A percentile compares a stretch with the other conserved stretches of the same genome.
These are phyloP conservation scores for Cryptosporidium meleagridis DNA, from an alignment of 169 alveolate genomes.

Conservation along the genomic window DNA sequence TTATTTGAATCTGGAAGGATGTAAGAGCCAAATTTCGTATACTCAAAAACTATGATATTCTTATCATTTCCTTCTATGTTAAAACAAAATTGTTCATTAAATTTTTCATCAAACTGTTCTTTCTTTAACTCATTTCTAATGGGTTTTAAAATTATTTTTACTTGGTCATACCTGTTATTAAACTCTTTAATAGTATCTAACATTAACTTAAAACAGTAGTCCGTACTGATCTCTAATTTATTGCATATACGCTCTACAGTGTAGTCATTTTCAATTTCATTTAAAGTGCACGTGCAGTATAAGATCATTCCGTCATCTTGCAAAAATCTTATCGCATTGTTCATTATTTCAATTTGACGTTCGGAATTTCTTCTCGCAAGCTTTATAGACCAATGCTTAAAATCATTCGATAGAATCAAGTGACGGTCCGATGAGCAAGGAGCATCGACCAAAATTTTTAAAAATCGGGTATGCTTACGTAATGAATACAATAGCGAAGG, in stretches of 20 bases:
- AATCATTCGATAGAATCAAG: constrained; percentile 46
- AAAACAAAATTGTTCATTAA: background rate
- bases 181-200: background rate
- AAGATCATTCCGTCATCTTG: constrained; percentile 80
- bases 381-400: constrained; percentile 76
- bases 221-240: background rate
- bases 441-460: constrained; percentile 81
- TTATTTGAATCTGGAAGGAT: constrained; percentile 56
- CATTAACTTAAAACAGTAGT: constrained; percentile 4
- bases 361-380: constrained; percentile 79
- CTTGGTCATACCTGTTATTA: constrained; percentile 1
- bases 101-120: background rate
- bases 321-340: constrained; percentile 77
- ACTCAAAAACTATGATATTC: constrained; percentile 2
- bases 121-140: background rate
- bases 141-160: background rate
- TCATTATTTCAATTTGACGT: constrained; percentile 78
- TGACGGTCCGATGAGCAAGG: constrained; percentile 85
- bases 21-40: constrained; percentile 60
- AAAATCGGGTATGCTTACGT: background rate
- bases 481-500: background rate
- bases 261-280: constrained; percentile 81
- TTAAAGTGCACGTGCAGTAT: constrained; percentile 84
- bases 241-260: constrained; percentile 27
- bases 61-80: background rate